Evolutionary conservation across 2,329 filamentous ascomycete genomes (phyloP), one percentile per base, ranked within the genome.

Genomic region (Botryosphaeria dothidea): DNA sequence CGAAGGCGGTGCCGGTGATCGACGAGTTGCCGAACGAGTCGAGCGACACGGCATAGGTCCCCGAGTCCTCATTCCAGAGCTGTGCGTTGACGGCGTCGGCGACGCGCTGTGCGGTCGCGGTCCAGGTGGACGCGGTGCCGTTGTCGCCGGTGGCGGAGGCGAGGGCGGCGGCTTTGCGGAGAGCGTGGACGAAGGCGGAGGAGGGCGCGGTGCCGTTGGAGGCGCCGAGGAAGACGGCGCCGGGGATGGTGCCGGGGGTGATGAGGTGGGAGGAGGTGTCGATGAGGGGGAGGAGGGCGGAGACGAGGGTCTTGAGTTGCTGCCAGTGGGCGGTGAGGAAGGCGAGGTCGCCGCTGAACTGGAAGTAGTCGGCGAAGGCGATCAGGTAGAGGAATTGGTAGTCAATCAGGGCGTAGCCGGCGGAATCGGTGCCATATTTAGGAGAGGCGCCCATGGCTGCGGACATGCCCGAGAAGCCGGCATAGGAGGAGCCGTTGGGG

Each of bases 61-160:
- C 77, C 0, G 74, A 54, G 11, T 65, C 19, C 0, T 65, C 60
- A 41, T 76, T 76, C 76, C 77, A 80, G 9, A 79, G 72, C 1
- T 71, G 65, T 1, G 56, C 38, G 56, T 78, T 75, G 21, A 78
- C 70, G 15, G 71, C 70, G 3, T 64, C 48, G n/a, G 63, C 67
- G 11, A 78, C 60, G 11, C 62, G 65, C 0, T 27, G 17, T 9
- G 76, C 71, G 1, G 70, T 68, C 3, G 49, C 29, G 5, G 56
- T 60, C 58, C 76, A 77, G 6, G 65, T 31, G 1, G 43, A 21
- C 4, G 71, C 74, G 2, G 73, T 66, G 7, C 61, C 49, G 0
- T 62, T 68, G 31, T 79, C 77, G 21, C 70, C 69, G n/a, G 75
- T 31, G 4, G 74, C 76, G 25, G 52, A 61, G 15, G 77, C 76